Conservation (phyloP, 306 rosid genomes). For the Senna siamea region DNA sequence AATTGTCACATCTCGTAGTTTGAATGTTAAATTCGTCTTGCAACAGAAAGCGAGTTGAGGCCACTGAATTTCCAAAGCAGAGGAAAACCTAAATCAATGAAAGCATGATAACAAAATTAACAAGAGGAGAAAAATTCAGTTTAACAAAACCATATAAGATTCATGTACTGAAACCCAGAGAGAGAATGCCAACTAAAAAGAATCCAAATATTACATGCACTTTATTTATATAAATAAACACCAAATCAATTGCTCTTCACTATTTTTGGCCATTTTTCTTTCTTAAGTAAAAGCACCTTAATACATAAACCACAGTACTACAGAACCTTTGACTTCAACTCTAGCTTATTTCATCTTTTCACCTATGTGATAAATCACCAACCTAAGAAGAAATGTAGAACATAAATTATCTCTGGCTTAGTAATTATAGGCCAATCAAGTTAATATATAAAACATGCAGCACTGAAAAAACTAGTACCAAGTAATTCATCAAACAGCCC, state of each 20-base stretch:
- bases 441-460: neutral
- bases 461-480: neutral
- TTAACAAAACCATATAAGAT: neutral
- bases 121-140: neutral
- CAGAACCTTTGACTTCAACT: neutral
- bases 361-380: neutral
- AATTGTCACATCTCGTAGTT: constrained; percentile 83
- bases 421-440: neutral
- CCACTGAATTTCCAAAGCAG: constrained; percentile 88
- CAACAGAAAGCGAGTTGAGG: constrained; percentile 82
- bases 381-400: neutral
- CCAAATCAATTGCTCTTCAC: neutral
- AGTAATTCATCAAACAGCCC: constrained; percentile 11
- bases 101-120: neutral
- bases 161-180: neutral
- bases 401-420: neutral
- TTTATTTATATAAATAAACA: neutral
- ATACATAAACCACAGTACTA: neutral
- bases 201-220: neutral
- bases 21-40: constrained; percentile 93
- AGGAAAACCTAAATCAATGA: constrained; percentile 62
- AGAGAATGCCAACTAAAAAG: neutral
- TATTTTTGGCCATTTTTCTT: neutral
- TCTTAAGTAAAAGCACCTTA: neutral
- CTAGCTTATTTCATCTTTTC: constrained; percentile 8